Conservation (phyloP, 2,329 filamentous ascomycete genomes). For the Fusarium sp. region DNA sequence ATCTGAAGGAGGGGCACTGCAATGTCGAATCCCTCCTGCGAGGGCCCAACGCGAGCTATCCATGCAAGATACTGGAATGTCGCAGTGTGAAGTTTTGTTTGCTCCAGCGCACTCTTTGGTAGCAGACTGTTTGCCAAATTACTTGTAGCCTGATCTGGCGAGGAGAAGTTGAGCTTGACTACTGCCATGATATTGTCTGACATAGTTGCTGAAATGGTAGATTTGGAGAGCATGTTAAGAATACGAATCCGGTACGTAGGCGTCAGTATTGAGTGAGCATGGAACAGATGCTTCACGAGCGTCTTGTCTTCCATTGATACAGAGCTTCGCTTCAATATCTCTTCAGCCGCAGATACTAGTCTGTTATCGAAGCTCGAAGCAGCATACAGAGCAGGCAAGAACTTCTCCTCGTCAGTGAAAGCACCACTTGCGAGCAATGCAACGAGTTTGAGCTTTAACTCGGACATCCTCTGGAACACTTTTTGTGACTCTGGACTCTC, state of each 20-base stretch:
- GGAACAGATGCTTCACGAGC: slow-evolving; percentile 75
- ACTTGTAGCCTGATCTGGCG: slow-evolving; percentile 19
- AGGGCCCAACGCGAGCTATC: slow-evolving; percentile 79
- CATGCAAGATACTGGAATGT: slow-evolving; percentile 90
- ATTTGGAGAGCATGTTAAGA: slow-evolving; percentile 80
- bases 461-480: slow-evolving; percentile 54
- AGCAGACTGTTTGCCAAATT: slow-evolving; percentile 39
- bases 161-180: slow-evolving; percentile 74
- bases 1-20: slow-evolving; percentile 76
- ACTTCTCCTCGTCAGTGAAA: slow-evolving; percentile 85
- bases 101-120: slow-evolving; percentile 74
- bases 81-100: slow-evolving; percentile 81
- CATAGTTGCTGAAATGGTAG: slow-evolving; percentile 77
- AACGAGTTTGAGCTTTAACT: slow-evolving; percentile 68
- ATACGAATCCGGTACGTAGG: slow-evolving; percentile 82
- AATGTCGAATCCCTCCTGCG: slow-evolving; percentile 70
- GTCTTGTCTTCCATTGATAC: slow-evolving; percentile 77
- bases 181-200: slow-evolving; percentile 75
- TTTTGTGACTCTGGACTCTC: slow-evolving; percentile 73
- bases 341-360: slow-evolving; percentile 86
- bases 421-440: slow-evolving; percentile 85
- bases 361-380: slow-evolving; percentile 85
- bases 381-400: slow-evolving; percentile 85
- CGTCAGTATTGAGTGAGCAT: slow-evolving; percentile 79
- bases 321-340: slow-evolving; percentile 84